Percentiles rank a stretch among this genome's conserved stretches.
These are phyloP conservation scores for Mycena sanguinolenta DNA, from an alignment of 768 basidiomycete species.

Conservation along the genomic window DNA sequence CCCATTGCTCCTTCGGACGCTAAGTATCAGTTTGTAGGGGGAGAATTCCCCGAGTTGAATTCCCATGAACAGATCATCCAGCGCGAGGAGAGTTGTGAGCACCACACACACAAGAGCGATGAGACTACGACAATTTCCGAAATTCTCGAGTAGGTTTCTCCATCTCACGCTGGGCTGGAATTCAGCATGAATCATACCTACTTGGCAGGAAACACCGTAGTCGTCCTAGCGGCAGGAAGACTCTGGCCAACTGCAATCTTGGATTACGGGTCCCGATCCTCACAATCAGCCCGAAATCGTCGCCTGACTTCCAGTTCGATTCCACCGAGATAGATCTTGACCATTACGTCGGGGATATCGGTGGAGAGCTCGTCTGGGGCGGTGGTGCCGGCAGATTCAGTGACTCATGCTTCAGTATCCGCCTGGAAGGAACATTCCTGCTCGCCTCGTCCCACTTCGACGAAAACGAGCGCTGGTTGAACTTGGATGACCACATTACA, in stretches of 20 bases:
- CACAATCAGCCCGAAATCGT: neutral
- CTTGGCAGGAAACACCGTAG: neutral
- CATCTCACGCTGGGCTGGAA: neutral
- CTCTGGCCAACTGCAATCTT: slow-evolving; percentile 7
- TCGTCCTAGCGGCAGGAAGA: neutral
- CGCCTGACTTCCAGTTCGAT: neutral
- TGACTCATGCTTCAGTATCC: neutral
- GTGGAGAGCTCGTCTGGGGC: slow-evolving; percentile 4
- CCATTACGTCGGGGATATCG: neutral
- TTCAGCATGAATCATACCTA: neutral
- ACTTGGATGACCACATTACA: neutral
- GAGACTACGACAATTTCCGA: neutral
- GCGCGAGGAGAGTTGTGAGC: neutral
- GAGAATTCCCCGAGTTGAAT: too few relatives aligned
- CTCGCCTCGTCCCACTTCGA: neutral
- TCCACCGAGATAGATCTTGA: neutral
- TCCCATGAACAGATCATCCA: slow-evolving; percentile 6
- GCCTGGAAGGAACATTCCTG: neutral
- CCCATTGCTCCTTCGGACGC: too few relatives aligned
- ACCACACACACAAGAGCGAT: too few relatives aligned
- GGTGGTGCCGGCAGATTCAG: neutral
- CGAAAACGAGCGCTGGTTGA: neutral
- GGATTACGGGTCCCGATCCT: neutral
- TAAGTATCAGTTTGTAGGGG: too few relatives aligned
- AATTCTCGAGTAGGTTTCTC: neutral